A percentile compares a stretch with the other conserved stretches of the same genome.
Evolutionary conservation across 2,329 filamentous ascomycete species (phyloP).

Genomic region (Orbilia quercus): DNA sequence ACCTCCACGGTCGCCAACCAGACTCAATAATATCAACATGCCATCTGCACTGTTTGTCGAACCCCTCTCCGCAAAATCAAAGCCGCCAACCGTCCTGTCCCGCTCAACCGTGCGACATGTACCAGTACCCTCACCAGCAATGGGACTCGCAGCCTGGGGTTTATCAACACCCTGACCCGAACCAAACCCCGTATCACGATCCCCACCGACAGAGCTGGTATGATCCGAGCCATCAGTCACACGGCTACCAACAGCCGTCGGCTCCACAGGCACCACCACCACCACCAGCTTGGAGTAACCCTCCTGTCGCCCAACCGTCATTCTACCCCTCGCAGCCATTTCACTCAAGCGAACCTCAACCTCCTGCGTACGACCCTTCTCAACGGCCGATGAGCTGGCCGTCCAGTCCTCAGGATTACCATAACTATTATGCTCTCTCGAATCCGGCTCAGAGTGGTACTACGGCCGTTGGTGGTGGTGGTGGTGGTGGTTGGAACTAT

Average conservation of each 20-base stretch:
- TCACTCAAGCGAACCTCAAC: conserved; percentile 2
- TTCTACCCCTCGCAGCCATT: not conserved
- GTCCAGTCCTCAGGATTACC: conserved; percentile 25
- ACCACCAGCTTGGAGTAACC: not conserved
- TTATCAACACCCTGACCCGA: conserved; percentile 16
- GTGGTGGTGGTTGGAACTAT: too few species aligned
- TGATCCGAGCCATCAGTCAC: conserved; percentile 1
- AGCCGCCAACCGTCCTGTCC: not conserved
- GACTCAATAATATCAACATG: too few species aligned
- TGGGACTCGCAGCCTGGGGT: conserved; percentile 16
- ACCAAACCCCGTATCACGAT: not conserved
- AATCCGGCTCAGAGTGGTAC: not conserved
- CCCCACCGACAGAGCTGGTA: conserved; percentile 22
- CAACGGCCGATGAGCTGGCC: conserved; percentile 50
- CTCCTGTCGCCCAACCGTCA: not conserved
- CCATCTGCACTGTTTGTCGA: conserved; percentile 29
- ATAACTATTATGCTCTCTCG: conserved; percentile 13
- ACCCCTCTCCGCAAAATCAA: too few species aligned
- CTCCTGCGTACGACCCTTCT: conserved; percentile 27
- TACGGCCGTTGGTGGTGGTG: too few species aligned
- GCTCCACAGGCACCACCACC: not conserved
- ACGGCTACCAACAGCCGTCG: not conserved
- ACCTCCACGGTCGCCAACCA: not conserved
- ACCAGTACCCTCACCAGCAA: conserved; percentile 14
- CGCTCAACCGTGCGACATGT: not conserved